These are phyloP conservation scores for Saussurea involucrata DNA, from an alignment of 129 eudicot genomes.

Conservation along the genomic window DNA sequence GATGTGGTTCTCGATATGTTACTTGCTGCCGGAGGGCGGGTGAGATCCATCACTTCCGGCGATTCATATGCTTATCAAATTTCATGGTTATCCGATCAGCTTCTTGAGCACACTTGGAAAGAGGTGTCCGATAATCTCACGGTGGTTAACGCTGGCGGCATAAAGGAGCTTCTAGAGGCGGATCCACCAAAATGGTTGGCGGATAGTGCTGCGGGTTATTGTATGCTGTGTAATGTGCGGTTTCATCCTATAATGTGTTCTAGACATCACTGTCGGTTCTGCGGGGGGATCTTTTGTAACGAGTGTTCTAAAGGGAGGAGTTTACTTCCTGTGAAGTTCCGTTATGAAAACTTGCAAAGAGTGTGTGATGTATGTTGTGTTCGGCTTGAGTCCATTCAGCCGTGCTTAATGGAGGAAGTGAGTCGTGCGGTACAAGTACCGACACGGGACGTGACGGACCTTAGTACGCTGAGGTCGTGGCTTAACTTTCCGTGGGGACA, in stretches of 20 bases:
- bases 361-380: slow-evolving; percentile 64
- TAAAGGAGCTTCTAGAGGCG: slow-evolving; percentile 46
- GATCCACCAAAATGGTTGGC: slow-evolving; percentile 71
- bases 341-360: slow-evolving; percentile 38
- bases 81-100: slow-evolving; percentile 52
- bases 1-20: slow-evolving; percentile 61
- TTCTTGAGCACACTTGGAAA: slow-evolving; percentile 59
- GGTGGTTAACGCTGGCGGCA: slow-evolving; percentile 40
- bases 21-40: slow-evolving; percentile 51
- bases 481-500: slow-evolving; percentile 62
- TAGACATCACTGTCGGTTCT: slow-evolving; percentile 63
- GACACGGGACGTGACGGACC: slow-evolving; percentile 51
- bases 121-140: slow-evolving; percentile 57
- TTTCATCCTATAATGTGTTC: slow-evolving; percentile 68
- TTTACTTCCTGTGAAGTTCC: slow-evolving; percentile 49
- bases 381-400: slow-evolving; percentile 49
- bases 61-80: slow-evolving; percentile 38
- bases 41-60: slow-evolving; percentile 49
- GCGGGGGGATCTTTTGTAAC: slow-evolving; percentile 60
- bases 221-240: slow-evolving; percentile 61
- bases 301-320: slow-evolving; percentile 71
- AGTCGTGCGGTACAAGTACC: slow-evolving; percentile 59
- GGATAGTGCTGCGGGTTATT: slow-evolving; percentile 51
- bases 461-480: slow-evolving; percentile 54
- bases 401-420: slow-evolving; percentile 47